These are phyloP conservation scores for Geosmithia flava DNA, from an alignment of 2,329 filamentous ascomycete genomes.

Conservation along the genomic window DNA sequence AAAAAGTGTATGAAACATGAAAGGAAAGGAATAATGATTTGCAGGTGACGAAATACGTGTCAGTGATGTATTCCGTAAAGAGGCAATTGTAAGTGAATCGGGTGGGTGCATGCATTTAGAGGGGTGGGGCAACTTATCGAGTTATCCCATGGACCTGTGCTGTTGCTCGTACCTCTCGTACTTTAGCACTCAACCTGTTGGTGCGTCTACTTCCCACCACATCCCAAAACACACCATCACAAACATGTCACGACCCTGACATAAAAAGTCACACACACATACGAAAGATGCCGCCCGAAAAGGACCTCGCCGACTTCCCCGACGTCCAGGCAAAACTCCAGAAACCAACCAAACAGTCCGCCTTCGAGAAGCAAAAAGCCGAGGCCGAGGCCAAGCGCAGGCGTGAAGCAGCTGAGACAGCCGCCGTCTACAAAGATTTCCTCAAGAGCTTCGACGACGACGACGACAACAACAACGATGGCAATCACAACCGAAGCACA, in stretches of 20 bases:
- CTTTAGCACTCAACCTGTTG: background rate
- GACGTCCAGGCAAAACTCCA: constrained; percentile 67
- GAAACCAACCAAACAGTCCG: constrained; percentile 70
- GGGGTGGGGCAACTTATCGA: background rate
- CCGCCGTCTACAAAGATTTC: constrained; percentile 77
- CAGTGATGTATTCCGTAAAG: background rate
- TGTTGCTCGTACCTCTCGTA: background rate
- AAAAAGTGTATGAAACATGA: too few species aligned
- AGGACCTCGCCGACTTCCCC: constrained; percentile 47
- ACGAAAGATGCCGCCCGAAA: constrained; percentile 30
- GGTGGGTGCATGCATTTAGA: background rate
- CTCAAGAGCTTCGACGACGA: constrained; percentile 65
- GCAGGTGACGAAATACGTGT: too few species aligned
- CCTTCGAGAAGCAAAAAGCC: constrained; percentile 79
- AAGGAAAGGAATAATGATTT: too few species aligned
- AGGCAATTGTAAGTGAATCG: background rate
- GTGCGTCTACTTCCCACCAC: background rate
- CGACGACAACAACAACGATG: constrained; percentile 26
- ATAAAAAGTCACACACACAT: background rate
- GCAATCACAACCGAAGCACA: constrained; percentile 3
- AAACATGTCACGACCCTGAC: constrained; percentile 1
- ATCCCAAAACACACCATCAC: background rate
- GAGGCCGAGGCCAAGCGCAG: constrained; percentile 81
- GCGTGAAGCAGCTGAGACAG: constrained; percentile 76
- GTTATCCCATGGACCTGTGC: too few species aligned